Evolutionary conservation across 495 filamentous ascomycete species (phyloP), one percentile per base, ranked within the genome.

Genomic region (Tuber brumale): DNA sequence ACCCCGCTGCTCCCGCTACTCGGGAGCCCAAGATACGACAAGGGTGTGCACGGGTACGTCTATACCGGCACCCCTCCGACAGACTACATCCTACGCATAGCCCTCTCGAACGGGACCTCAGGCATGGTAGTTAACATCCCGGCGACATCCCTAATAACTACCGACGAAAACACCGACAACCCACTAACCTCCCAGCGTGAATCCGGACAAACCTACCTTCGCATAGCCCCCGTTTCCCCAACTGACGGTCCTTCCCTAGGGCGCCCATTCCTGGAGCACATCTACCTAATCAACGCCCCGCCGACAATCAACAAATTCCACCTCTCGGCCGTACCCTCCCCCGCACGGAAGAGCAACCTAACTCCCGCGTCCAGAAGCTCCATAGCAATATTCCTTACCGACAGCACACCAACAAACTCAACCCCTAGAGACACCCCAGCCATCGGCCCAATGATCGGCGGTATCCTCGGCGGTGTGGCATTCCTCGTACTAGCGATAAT

Each of bases 221-320:
- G 74, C 21, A 73, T 83, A 70, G 74, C 81, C n/a, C 79, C 81
- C 10, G 72, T 74, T 69, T 74, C 77, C n/a, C 45, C 48, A 21
- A 48, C 42, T 9, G 70, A 73, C 35, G 81, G 81, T 16, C 70
- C 76, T 57, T 81, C 76, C 75, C 79, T 83, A 4, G 81, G 81
- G 44, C 81, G 81, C 27, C 45, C 72, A 37, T 83, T 83, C 73
- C 71, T 83, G 14, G 76, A 81, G 37, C 81, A 83, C 42, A 72
- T 77, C 12, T 83, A 83, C 66, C 66, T 83, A 66, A 78, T 83
- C 71, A 80, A 81, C 41, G 76, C 79, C 9, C 79, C 79, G 9
- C 70, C 81, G 4, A 76, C 72, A 10, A 81, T 83, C 61, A 73
- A 71, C 42, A 81, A 74, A 35, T 83, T 83, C 57, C 76, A 72